Evolutionary conservation across 2,329 filamentous ascomycete genomes (phyloP), one percentile per base, ranked within the genome.

Genomic region (Mollisiaceae sp.): DNA sequence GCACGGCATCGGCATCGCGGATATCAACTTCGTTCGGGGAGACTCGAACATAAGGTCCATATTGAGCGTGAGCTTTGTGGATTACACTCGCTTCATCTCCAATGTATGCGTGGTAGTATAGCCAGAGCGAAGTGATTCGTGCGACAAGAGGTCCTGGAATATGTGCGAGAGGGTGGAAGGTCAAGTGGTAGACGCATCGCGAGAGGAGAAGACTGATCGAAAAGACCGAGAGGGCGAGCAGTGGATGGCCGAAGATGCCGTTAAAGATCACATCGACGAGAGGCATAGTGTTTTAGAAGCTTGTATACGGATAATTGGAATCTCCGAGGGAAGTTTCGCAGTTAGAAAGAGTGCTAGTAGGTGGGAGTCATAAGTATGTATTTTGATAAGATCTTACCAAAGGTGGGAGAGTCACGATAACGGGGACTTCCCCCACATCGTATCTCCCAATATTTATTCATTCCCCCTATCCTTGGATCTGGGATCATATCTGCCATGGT

Each of bases 121-220:
- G 63, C 71, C 76, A 77, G 11, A 76, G 35, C 8, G 73, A 72
- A 11, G 75, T 76, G 27, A 78, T 57, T 59, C 73, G 76, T 11
- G 74, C 70, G 0, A 77, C 54, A 3, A 76, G 67, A 15, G 80
- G 79, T 0, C 79, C 79, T 1, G 80, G 79, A 9, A 80, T 72
- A 39, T 74, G 74, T 9, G 76, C 71, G 43, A 81, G 71, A n/a
- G 79, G 78, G 61, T 81, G 79, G 41, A 79, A 70, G 60, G 71
- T 75, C 22, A 79, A 54, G 24, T 75, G 70, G 69, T 81, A 79
- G 55, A 78, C 65, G 35, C n/a, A 65, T 22, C 50, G 61, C 18
- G 58, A 52, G 15, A 74, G 24, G 35, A 74, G 32, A 50, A 72
- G 56, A 1, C 60, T 32, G 14, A 20, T 58, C 39, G 66, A 56